phyloP scores from a whole-genome alignment of 192 early-diverging fungal species.

The Powellomyces hirtus region DNA sequence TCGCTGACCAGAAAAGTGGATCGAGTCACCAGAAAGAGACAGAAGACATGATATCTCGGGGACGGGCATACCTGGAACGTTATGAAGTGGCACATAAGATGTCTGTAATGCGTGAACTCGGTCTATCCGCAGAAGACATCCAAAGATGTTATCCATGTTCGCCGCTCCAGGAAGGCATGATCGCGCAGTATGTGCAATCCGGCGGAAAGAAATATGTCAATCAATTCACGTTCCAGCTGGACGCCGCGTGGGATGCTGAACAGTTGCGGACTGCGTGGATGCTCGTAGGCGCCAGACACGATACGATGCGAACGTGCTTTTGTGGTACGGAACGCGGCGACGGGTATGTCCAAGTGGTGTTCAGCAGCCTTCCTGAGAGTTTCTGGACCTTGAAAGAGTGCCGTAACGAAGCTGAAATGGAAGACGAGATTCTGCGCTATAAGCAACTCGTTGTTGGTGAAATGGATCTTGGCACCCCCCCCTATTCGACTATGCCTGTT shows the following conservation, averaged over 20 bases:
- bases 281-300: background rate
- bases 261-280: background rate
- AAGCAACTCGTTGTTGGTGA: too few relatives aligned
- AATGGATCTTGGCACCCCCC: too few relatives aligned
- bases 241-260: background rate
- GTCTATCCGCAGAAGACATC: background rate
- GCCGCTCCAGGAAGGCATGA: constrained; percentile 31
- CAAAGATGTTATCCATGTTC: constrained; percentile 20
- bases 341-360: constrained; percentile 18
- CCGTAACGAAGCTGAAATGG: too few relatives aligned
- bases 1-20: too few relatives aligned
- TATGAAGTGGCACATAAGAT: too few relatives aligned
- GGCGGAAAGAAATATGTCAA: background rate
- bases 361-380: background rate
- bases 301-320: constrained; percentile 25
- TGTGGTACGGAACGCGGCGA: background rate
- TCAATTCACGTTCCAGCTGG: background rate
- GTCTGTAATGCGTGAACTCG: background rate
- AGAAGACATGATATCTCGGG: too few relatives aligned
- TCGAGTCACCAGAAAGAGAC: too few relatives aligned
- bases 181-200: constrained; percentile 9
- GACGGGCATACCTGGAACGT: background rate
- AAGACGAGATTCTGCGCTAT: too few relatives aligned
- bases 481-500: too few relatives aligned
- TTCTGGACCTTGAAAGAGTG: too few relatives aligned